Evolutionary conservation across 2,329 filamentous ascomycete genomes (phyloP).

Genomic region (Grosmannia huntii): DNA sequence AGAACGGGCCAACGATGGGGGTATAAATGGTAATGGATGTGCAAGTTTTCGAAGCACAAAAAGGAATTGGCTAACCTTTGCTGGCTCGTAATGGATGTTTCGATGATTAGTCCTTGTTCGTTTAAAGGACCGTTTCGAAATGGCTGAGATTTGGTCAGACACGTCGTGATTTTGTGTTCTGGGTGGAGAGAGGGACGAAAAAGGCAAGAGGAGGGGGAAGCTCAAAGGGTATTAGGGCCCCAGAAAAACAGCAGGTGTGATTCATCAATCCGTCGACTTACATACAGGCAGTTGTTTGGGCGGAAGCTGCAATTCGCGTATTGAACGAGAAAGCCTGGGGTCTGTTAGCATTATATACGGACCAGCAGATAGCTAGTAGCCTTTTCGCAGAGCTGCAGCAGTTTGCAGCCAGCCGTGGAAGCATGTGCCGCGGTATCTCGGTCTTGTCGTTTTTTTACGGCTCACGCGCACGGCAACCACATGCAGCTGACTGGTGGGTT

Average conservation of each 20-base stretch:
- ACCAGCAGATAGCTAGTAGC: not conserved
- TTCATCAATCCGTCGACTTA: not conserved
- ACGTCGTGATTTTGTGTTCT: not conserved
- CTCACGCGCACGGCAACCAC: not conserved
- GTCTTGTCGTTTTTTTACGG: not conserved
- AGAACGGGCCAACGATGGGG: not conserved
- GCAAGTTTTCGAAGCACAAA: not conserved
- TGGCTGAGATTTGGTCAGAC: not conserved
- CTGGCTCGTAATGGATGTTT: not conserved
- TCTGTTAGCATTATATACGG: not conserved
- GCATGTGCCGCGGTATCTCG: not conserved
- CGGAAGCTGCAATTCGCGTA: not conserved
- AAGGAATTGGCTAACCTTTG: not conserved
- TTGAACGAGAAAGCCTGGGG: not conserved
- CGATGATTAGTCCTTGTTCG: not conserved
- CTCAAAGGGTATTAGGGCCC: not conserved
- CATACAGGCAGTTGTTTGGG: not conserved
- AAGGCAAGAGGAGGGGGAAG: not conserved
- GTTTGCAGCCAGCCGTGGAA: too few species aligned
- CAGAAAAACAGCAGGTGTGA: not conserved
- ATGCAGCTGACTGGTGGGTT: not conserved
- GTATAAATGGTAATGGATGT: not conserved
- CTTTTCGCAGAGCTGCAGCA: not conserved
- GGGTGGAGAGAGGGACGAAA: not conserved
- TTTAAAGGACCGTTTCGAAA: not conserved